phyloP scores from a whole-genome alignment of 495 filamentous ascomycete genomes.

The Podospora tetraspora region DNA sequence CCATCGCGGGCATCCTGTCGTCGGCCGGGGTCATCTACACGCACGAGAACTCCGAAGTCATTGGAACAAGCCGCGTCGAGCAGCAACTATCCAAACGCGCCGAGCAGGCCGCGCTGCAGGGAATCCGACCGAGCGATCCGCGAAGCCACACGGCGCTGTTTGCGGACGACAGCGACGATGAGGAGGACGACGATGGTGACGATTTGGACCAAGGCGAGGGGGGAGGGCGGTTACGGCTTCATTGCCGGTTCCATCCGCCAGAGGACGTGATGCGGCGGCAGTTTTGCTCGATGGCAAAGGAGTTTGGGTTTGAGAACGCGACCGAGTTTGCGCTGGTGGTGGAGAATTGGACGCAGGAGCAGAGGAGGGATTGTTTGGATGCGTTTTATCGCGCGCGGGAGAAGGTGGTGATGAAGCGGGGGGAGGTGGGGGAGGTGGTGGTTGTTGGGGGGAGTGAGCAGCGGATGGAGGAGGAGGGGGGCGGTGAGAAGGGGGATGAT shows the following conservation, averaged over 20 bases:
- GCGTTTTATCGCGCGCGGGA: conserved; percentile 62
- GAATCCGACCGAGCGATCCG: conserved; percentile 37
- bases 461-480: not conserved
- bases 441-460: conserved; percentile 2
- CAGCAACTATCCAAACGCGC: conserved; percentile 71
- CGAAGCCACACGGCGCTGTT: conserved; percentile 29
- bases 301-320: conserved; percentile 68
- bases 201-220: conserved; percentile 3
- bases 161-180: conserved; percentile 16
- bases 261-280: conserved; percentile 70
- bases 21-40: conserved; percentile 90
- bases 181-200: conserved; percentile 2
- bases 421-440: conserved; percentile 15
- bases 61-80: conserved; percentile 83
- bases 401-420: conserved; percentile 32
- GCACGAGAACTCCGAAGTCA: conserved; percentile 93
- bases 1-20: conserved; percentile 84
- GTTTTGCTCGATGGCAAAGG: conserved; percentile 83
- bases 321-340: conserved; percentile 91
- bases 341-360: conserved; percentile 86
- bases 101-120: conserved; percentile 51
- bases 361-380: conserved; percentile 74
- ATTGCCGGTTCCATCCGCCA: conserved; percentile 71
- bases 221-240: conserved; percentile 30
- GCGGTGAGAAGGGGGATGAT: conserved; percentile 5